Base-by-base conservation (phyloP, 345 rosid genomes). In the Cardiospermum halicacabum region DNA sequence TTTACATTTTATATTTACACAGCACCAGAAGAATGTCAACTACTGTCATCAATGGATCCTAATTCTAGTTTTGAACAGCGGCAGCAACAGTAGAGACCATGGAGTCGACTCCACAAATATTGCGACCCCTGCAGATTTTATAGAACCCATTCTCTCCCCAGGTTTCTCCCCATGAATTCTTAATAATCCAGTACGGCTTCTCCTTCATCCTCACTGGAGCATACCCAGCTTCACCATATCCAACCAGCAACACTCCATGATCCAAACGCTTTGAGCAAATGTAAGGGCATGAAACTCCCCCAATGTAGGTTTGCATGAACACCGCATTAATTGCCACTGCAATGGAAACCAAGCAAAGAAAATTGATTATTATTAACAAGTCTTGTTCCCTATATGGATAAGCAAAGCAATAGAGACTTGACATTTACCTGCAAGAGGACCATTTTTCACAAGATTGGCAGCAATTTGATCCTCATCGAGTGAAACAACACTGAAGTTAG, bases 141-240 rank as follows among this genome's bases (percentile, higher is more conserved):
- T 92, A 92, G 73, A 27, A 92, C 19, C 98, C 97, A 3, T 64
- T 83, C 85, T 92, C 96, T 34, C 98, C 98, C 97, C 97, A 92
- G 59, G 8, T 77, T 56, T 79, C 86, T 27, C 98, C 98, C 98
- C 98, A 89, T 0, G 98, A 89, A 62, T 92, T 92, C 89, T 92
- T 92, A 65, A 89, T 89, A 71, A 89, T 72, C 98, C 98, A 92
- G 76, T 73, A 89, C 7, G 92, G 92, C 78, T 89, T 89, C n/a
- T 89, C 91, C 91, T 89, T 92, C 88, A 88, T 56, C 60, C 97
- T 65, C 47, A 88, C 71, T 0, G 95, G 95, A 24, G 99, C 81
- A 68, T 85, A 94, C 32, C 88, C 99, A 4, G 90, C 82, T 0
- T 85, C 61, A 1, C 98, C 98, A 27, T 93, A 93, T 0, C 99